A percentile compares a stretch with the other conserved stretches of the same genome.
phyloP scores from a whole-genome alignment of 805 yeast genomes.

The Sugiyamaella valdiviana region DNA sequence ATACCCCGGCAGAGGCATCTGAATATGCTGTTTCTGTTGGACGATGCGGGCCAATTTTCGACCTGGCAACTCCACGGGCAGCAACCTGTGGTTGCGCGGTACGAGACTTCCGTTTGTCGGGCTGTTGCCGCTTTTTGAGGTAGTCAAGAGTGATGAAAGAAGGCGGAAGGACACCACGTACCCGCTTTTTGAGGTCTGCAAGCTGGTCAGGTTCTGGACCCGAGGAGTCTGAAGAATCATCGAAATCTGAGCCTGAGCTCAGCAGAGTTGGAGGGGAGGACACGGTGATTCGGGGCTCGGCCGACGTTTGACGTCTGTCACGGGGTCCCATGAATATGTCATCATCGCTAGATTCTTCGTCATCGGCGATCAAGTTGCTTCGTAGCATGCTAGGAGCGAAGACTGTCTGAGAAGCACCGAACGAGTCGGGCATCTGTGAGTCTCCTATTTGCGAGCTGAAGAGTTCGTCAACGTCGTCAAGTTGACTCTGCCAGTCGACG shows the following conservation, averaged over 20 bases:
- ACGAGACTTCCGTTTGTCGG: not conserved
- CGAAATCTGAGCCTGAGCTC: not conserved
- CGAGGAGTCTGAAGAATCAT: not conserved
- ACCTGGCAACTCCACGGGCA: not conserved
- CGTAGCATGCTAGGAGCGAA: not conserved
- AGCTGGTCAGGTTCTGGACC: not conserved
- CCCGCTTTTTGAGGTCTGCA: conserved; percentile 4
- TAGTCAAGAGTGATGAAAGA: conserved; percentile 17
- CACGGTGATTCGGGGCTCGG: not conserved
- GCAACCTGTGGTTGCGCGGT: not conserved
- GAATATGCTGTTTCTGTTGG: not conserved
- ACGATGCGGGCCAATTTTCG: not conserved
- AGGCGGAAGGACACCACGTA: conserved; percentile 17
- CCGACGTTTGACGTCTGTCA: not conserved
- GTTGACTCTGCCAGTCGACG: too few species aligned
- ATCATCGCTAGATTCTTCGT: not conserved
- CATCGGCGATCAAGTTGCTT: not conserved
- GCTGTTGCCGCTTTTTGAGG: not conserved
- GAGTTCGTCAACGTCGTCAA: too few species aligned
- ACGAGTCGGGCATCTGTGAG: not conserved
- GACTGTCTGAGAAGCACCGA: not conserved
- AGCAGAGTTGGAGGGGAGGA: not conserved
- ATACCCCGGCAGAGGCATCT: too few species aligned
- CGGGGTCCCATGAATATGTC: not conserved
- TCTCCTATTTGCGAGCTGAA: too few species aligned